These are phyloP conservation scores for Articulospora tetracladia DNA, from an alignment of 495 filamentous ascomycete species.

Conservation along the genomic window DNA sequence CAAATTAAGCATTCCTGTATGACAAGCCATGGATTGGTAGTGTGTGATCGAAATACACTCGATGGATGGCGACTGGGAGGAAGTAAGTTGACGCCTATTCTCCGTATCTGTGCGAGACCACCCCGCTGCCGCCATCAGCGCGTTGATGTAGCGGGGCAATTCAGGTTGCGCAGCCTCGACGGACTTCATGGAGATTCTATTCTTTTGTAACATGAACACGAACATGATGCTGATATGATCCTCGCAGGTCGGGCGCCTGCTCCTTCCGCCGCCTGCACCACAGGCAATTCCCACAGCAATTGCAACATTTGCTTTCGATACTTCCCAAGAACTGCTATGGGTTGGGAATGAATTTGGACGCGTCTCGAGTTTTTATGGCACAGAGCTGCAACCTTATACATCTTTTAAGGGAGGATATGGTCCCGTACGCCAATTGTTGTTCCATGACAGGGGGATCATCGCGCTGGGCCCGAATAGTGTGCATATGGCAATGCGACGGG, in stretches of 20 bases:
- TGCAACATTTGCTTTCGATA: slow-evolving; percentile 80
- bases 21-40: slow-evolving; percentile 21
- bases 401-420: slow-evolving; percentile 70
- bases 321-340: slow-evolving; percentile 85
- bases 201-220: neutral
- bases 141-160: slow-evolving; percentile 12
- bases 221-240: slow-evolving; percentile 13
- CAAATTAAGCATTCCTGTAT: neutral
- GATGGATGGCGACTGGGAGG: slow-evolving; percentile 62
- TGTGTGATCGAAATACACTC: neutral
- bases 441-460: slow-evolving; percentile 83
- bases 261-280: slow-evolving; percentile 61
- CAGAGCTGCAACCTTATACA: slow-evolving; percentile 60
- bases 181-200: neutral
- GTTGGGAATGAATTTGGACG: slow-evolving; percentile 80
- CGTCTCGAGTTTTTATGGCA: slow-evolving; percentile 78
- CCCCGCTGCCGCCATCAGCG: neutral
- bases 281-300: slow-evolving; percentile 61
- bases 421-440: slow-evolving; percentile 72
- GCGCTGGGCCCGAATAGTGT: slow-evolving; percentile 72
- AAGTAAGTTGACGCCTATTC: slow-evolving; percentile 36
- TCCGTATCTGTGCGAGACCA: neutral
- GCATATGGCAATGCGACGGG: slow-evolving; percentile 79
- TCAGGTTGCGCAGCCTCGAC: neutral
- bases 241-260: slow-evolving; percentile 64